phyloP scores from a whole-genome alignment of 345 rosid genomes.

The Iberis pinnata region DNA sequence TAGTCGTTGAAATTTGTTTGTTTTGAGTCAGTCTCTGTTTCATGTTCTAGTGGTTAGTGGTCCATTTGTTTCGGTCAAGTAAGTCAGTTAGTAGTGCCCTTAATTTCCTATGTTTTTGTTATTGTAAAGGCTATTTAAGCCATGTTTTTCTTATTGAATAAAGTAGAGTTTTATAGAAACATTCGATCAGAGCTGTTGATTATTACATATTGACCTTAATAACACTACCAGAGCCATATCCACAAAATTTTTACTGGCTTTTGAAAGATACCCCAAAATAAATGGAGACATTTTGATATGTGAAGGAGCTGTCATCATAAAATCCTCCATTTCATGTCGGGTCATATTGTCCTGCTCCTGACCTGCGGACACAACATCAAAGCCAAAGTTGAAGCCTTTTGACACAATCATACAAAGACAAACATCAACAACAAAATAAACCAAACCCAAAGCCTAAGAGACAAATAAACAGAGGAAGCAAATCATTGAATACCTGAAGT shows the following conservation, averaged over 20 bases:
- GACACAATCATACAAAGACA: too few relatives aligned
- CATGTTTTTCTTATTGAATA: too few relatives aligned
- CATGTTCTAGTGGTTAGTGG: too few relatives aligned
- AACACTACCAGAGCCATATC: neutral
- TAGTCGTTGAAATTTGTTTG: too few relatives aligned
- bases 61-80: too few relatives aligned
- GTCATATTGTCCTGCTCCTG: conserved; percentile 33
- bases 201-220: too few relatives aligned
- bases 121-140: too few relatives aligned
- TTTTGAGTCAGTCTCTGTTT: too few relatives aligned
- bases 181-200: too few relatives aligned
- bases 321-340: conserved; percentile 55
- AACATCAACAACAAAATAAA: neutral
- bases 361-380: conserved; percentile 36
- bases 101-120: too few relatives aligned
- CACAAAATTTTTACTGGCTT: neutral
- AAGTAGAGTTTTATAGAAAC: too few relatives aligned
- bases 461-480: neutral
- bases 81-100: too few relatives aligned
- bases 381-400: neutral
- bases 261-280: conserved; percentile 61
- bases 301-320: conserved; percentile 71
- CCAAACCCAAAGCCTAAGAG: neutral
- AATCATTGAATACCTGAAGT: conserved; percentile 11
- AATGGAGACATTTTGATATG: conserved; percentile 86